phyloP scores from a whole-genome alignment of 1,284 basidiomycete species.

The Trichosporon faecale region DNA sequence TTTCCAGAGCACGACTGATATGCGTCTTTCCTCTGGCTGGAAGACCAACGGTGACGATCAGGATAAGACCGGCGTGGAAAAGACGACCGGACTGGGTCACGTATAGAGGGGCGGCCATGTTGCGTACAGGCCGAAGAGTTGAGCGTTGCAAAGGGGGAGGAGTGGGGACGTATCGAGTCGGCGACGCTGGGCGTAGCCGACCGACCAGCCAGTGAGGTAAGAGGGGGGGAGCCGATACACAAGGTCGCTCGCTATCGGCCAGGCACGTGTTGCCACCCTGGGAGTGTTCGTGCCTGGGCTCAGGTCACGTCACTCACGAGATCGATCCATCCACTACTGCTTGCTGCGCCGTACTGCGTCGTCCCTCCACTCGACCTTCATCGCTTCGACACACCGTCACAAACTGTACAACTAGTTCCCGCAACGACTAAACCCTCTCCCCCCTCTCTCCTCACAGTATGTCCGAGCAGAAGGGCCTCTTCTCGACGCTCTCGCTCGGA shows the following conservation, averaged over 20 bases:
- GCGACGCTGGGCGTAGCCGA: not conserved
- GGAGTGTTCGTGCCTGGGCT: not conserved
- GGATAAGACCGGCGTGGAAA: constrained; percentile 91
- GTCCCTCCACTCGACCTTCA: not conserved
- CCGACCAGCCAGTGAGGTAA: not conserved
- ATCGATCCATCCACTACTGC: not conserved
- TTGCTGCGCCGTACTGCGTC: not conserved
- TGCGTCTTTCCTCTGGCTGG: constrained; percentile 93
- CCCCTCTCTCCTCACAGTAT: constrained; percentile 3
- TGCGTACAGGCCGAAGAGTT: not conserved
- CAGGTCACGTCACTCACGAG: constrained; percentile 6
- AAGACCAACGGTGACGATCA: constrained; percentile 85
- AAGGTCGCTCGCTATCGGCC: not conserved
- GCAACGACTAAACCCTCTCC: not conserved
- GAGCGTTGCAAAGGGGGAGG: not conserved
- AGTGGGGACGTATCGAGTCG: constrained; percentile 8
- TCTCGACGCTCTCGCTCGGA: constrained; percentile 41
- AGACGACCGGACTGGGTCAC: constrained; percentile 69
- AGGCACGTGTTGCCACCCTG: not conserved
- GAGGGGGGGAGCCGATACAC: not conserved
- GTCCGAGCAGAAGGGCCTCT: constrained; percentile 31
- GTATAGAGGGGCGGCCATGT: constrained; percentile 82
- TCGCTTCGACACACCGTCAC: not conserved
- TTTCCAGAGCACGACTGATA: constrained; percentile 88
- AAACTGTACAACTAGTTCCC: not conserved